Percentiles rank a stretch among this genome's conserved stretches.
Conservation (phyloP, 2,329 filamentous ascomycete genomes). For the Fusarium guadeloupense region DNA sequence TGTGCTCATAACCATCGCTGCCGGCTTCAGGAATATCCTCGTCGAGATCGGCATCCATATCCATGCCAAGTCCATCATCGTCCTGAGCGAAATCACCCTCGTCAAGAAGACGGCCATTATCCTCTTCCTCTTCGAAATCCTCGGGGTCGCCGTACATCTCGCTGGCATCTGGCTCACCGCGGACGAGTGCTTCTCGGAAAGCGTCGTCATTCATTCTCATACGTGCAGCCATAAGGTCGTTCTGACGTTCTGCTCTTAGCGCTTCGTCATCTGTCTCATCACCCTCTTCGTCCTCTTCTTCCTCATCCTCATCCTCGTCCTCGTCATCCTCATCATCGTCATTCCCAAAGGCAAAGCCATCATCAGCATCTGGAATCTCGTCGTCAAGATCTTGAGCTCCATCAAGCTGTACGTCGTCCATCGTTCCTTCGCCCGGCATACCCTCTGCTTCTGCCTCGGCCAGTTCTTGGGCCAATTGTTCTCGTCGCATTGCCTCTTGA, state of each 20-base stretch:
- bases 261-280: conserved; percentile 53
- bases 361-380: conserved; percentile 75
- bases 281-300: conserved; percentile 52
- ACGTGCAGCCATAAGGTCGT: conserved; percentile 59
- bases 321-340: conserved; percentile 55
- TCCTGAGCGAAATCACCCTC: conserved; percentile 66
- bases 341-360: conserved; percentile 60
- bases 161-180: conserved; percentile 58
- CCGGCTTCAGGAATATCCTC: conserved; percentile 75
- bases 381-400: conserved; percentile 72
- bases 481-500: conserved; percentile 75
- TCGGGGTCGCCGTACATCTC: conserved; percentile 64
- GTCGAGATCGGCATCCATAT: conserved; percentile 76
- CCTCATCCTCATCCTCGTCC: conserved; percentile 53
- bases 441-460: conserved; percentile 68
- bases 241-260: conserved; percentile 56
- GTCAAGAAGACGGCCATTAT: conserved; percentile 67
- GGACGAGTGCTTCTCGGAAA: conserved; percentile 66
- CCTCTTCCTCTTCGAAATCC: conserved; percentile 64
- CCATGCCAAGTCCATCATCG: conserved; percentile 46
- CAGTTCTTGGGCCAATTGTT: conserved; percentile 77
- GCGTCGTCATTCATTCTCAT: conserved; percentile 69
- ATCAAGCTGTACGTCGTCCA: conserved; percentile 66
- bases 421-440: conserved; percentile 56
- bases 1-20: conserved; percentile 76